These are phyloP conservation scores for Syzygium aromaticum DNA, from an alignment of 345 rosid genomes.

Conservation along the genomic window DNA sequence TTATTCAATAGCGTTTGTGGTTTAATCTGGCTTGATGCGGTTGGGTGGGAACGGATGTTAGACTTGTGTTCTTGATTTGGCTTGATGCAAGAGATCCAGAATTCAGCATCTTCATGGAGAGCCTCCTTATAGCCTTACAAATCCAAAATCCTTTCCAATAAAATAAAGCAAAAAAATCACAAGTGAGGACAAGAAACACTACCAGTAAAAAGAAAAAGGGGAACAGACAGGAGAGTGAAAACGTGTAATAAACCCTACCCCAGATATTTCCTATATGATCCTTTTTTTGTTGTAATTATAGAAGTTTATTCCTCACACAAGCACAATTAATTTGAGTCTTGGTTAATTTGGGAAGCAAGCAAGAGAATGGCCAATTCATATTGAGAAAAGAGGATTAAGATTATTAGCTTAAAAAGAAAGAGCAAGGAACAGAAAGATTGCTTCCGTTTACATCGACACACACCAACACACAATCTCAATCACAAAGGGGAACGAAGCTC, in stretches of 20 bases:
- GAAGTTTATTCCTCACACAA: not conserved
- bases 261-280: not conserved
- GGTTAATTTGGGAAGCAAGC: not conserved
- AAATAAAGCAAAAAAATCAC: not conserved
- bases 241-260: not conserved
- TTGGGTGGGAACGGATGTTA: not conserved
- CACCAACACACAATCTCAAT: too few relatives aligned
- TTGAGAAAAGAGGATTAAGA: too few relatives aligned
- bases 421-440: too few relatives aligned
- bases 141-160: not conserved
- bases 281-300: not conserved
- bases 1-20: too few relatives aligned
- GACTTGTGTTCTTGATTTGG: not conserved
- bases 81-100: not conserved
- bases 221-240: not conserved
- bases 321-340: not conserved
- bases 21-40: not conserved
- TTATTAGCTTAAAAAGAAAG: too few relatives aligned
- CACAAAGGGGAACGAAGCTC: too few relatives aligned
- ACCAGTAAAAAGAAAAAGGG: not conserved
- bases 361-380: not conserved
- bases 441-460: too few relatives aligned
- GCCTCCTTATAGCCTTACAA: not conserved
- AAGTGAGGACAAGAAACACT: not conserved
- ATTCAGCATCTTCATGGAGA: not conserved